phyloP scores from a whole-genome alignment of 2,329 filamentous ascomycete genomes.

The Aspergillus amoenus region DNA sequence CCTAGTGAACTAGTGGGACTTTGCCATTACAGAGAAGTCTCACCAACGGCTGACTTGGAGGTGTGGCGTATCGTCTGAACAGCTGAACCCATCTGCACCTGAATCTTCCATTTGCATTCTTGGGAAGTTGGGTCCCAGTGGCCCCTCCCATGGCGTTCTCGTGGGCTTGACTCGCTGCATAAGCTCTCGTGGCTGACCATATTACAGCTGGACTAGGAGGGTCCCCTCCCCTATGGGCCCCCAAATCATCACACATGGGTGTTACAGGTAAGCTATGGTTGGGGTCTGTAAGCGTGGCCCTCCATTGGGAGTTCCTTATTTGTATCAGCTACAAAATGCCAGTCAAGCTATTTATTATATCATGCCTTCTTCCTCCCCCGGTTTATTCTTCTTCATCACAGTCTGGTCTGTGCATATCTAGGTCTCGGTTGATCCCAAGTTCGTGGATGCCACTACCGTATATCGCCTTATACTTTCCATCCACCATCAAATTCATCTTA shows the following conservation, averaged over 20 bases:
- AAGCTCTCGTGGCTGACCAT: constrained; percentile 25
- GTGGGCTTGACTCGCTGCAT: constrained; percentile 15
- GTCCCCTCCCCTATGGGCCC: constrained; percentile 10
- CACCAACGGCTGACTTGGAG: constrained; percentile 12
- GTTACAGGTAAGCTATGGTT: constrained; percentile 14
- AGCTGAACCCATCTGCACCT: constrained; percentile 23
- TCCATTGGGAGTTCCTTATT: constrained; percentile 18
- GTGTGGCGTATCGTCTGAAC: constrained; percentile 22
- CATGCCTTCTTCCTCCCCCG: constrained; percentile 9
- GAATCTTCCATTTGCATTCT: constrained; percentile 18
- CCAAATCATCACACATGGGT: constrained; percentile 9
- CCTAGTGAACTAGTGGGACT: constrained; percentile 22
- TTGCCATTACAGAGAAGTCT: constrained; percentile 13
- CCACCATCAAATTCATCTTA: neutral
- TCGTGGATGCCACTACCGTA: neutral
- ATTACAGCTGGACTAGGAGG: constrained; percentile 23
- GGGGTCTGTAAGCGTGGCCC: constrained; percentile 15
- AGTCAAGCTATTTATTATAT: constrained; percentile 13
- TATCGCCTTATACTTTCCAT: neutral
- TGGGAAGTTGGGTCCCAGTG: constrained; percentile 14
- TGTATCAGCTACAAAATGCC: constrained; percentile 4
- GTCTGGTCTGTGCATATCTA: constrained; percentile 4
- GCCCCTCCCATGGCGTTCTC: constrained; percentile 17
- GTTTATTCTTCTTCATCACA: constrained; percentile 10
- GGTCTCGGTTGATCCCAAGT: neutral